Evolutionary conservation across 768 basidiomycete genomes (phyloP), one percentile per base, ranked within the genome.

Genomic region (Scleroderma bovista): DNA sequence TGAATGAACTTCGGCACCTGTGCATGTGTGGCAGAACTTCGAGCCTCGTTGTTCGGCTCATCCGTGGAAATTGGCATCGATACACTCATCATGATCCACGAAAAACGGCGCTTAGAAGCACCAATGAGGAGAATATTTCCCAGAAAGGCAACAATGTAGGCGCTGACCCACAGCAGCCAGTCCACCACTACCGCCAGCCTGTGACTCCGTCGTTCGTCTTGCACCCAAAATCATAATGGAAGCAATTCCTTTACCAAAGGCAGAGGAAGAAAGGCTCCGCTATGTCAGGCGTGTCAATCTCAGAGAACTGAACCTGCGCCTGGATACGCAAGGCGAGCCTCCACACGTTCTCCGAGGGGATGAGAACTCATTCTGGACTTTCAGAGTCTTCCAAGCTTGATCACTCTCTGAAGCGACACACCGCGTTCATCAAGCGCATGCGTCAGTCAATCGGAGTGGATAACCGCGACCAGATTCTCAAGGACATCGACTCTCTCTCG

Each of bases 331-430:
- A 75, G 80, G 83, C 76, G 48, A 54, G 70, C 68, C 44, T 29
- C 24, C 31, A 13, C 53, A 41, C 44, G 47, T 7, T 20, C 20
- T 24, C 13, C n/a, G 34, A 36, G 34, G n/a, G n/a, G 34, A 36
- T 10, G 20, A 11, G 42, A 31, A 44, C 57, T 62, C 52, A 56
- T 44, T 13, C 33, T 24, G 5, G 16, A 38, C 19, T 31, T 45
- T 45, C 20, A 92, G 91, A 86, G 64, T 72, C 80, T 10, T 73
- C 79, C 19, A 93, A 83, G 64, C 75, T 93, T 20, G 96, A 98
- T 68, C 93, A 96, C 3, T 97, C 96, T 39, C 70, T 99, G 51
- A 98, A 92, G 71, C 85, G 93, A 7, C 94, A 99, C 69, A 97
- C 93, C 2, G 90, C 93, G 6, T 79, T 98, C 54, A 93, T 96